phyloP scores from a whole-genome alignment of 495 filamentous ascomycete species.

The Lophium mytilinum region DNA sequence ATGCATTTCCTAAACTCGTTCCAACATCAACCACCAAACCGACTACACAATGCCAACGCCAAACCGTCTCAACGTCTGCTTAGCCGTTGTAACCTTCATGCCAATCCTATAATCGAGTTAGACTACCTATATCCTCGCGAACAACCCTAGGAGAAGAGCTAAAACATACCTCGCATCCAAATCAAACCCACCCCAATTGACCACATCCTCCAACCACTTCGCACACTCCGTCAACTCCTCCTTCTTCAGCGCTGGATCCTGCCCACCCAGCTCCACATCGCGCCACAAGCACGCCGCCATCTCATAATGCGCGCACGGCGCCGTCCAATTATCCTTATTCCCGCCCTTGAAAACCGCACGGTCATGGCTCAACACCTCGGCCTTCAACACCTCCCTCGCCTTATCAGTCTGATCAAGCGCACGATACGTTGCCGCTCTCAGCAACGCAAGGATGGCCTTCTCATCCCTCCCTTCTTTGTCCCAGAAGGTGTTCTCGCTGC shows the following conservation, averaged over 20 bases:
- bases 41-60: conserved; percentile 3
- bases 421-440: conserved; percentile 60
- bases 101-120: conserved; percentile 44
- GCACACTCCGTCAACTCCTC: conserved; percentile 58
- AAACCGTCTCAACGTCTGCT: conserved; percentile 65
- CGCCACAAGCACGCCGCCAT: conserved; percentile 77
- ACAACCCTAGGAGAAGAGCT: neutral
- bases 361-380: conserved; percentile 55
- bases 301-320: conserved; percentile 79
- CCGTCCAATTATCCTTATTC: conserved; percentile 72
- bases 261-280: conserved; percentile 39
- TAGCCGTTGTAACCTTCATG: conserved; percentile 71
- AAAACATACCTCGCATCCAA: conserved; percentile 59
- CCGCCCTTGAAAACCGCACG: conserved; percentile 61
- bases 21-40: too few relatives aligned
- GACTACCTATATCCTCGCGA: neutral
- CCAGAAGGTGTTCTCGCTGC: conserved; percentile 47
- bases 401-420: conserved; percentile 52
- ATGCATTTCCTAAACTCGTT: too few relatives aligned
- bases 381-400: conserved; percentile 55
- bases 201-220: conserved; percentile 66
- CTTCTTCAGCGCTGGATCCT: conserved; percentile 39
- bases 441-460: conserved; percentile 55
- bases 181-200: conserved; percentile 76
- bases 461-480: conserved; percentile 62